Evolutionary conservation across 345 rosid species (phyloP), one percentile per base, ranked within the genome.

Genomic region (Hibiscus tridactylites): DNA sequence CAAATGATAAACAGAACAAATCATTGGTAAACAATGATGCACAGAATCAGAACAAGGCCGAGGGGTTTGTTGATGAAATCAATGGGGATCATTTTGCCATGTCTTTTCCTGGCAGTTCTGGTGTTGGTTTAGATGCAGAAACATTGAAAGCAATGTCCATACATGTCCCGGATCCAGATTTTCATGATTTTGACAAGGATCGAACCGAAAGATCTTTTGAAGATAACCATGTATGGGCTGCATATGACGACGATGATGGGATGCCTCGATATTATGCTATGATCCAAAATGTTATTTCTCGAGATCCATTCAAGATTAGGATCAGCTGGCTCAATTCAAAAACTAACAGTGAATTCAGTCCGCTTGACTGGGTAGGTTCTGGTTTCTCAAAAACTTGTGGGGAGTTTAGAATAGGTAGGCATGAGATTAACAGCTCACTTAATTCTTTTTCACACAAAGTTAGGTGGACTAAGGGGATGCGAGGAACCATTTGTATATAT

Each of bases 211-310:
- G 68, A 49, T 84, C 86, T 6, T 87, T 90, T 62, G 78, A 59
- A 6, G 85, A 81, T 15, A 78, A 79, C 71, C 88, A 88, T 77
- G 70, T 90, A n/a, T 90, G 93, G 96, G 90, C 93, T 75, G 85
- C 80, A 35, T 90, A 90, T 61, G 73, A 80, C 68, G 61, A 58
- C 31, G 61, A 58, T 58, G 93, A 90, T 77, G 93, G 88, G 37
- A 85, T 90, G 96, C 96, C 93, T 35, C 83, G 93, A 58, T 82
- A 81, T 49, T 90, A 87, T 81, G 88, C 88, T 67, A 70, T 86
- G 80, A 82, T 90, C 72, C 79, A 84, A 9, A 76, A 77, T 33
- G 83, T 88, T 17, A 75, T 90, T 50, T 90, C 96, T 24, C 19
- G 52, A 31, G 81, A 79, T 39, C 96, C 96, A 37, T 83, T 90